Conservation (phyloP, 163 green algal genomes). For the Chlamydomonas reinhardtii region DNA sequence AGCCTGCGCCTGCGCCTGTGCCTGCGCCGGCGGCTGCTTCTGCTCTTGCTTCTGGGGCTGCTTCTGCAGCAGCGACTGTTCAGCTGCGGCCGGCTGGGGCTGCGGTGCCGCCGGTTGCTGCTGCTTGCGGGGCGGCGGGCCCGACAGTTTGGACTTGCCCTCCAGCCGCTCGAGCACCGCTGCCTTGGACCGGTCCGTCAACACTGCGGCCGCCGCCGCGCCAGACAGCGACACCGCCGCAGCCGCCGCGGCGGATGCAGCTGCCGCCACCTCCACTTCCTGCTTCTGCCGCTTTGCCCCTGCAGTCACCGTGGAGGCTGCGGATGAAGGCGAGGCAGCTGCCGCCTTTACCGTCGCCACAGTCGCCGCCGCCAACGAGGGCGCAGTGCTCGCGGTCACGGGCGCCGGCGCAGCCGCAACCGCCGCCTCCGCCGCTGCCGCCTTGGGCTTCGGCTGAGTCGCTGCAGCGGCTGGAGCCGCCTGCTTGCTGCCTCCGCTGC, state of each 20-base stretch:
- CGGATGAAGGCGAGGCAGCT: no score
- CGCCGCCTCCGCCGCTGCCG: neutral
- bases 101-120: no score
- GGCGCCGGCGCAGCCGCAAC: neutral
- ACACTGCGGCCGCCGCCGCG: neutral
- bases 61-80: neutral
- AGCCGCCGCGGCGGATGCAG: neutral
- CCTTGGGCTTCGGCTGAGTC: neutral
- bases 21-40: neutral
- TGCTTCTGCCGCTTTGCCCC: neutral
- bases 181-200: neutral
- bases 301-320: no score
- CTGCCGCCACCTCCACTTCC: no score
- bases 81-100: neutral
- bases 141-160: constrained; percentile 5
- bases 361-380: no score
- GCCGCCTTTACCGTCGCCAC: neutral
- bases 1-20: neutral
- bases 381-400: no score
- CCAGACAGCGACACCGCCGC: neutral
- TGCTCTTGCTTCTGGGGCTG: neutral
- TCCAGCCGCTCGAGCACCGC: constrained; percentile 14
- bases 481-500: no score
- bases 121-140: neutral
- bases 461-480: neutral